Evolutionary conservation across 345 rosid species (phyloP).

Genomic region (Arabis hirsuta): DNA sequence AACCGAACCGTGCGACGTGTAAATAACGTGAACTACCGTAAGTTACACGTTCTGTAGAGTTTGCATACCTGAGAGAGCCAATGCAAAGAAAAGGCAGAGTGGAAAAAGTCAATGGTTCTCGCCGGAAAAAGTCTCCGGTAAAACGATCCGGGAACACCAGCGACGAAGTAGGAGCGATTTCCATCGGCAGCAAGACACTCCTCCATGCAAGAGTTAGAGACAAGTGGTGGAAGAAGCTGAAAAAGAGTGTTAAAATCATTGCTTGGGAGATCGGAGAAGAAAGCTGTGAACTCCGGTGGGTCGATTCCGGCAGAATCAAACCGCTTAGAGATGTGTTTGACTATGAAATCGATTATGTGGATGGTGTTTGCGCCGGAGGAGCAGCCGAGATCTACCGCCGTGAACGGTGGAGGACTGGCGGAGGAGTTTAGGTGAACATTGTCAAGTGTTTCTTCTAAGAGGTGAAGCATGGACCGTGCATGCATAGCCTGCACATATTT

Average conservation of each 20-base stretch:
- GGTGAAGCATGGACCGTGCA: conserved; percentile 90
- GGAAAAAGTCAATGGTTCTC: conserved; percentile 75
- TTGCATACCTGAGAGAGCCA: conserved; percentile 90
- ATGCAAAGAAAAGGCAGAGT: conserved; percentile 92
- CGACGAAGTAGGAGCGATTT: conserved; percentile 77
- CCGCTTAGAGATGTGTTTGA: conserved; percentile 79
- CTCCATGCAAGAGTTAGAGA: conserved; percentile 73
- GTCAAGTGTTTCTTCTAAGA: conserved; percentile 86
- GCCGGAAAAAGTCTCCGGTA: conserved; percentile 84
- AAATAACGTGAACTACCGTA: not conserved
- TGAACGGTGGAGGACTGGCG: conserved; percentile 56
- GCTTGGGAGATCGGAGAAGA: conserved; percentile 90
- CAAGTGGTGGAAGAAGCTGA: conserved; percentile 79
- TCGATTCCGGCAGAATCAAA: conserved; percentile 59
- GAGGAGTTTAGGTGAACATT: conserved; percentile 57
- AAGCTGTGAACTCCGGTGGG: conserved; percentile 81
- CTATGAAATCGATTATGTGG: conserved; percentile 63
- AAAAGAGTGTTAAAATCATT: conserved; percentile 96
- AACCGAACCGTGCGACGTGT: not conserved
- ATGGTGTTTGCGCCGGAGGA: conserved; percentile 83
- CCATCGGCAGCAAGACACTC: conserved; percentile 76
- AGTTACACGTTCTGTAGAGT: conserved; percentile 16
- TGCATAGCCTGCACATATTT: conserved; percentile 67
- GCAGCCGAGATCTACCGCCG: conserved; percentile 91
- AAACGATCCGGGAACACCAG: conserved; percentile 92